Base-by-base conservation (phyloP, 2,329 filamentous ascomycete species). In the Cadophora sp. region DNA sequence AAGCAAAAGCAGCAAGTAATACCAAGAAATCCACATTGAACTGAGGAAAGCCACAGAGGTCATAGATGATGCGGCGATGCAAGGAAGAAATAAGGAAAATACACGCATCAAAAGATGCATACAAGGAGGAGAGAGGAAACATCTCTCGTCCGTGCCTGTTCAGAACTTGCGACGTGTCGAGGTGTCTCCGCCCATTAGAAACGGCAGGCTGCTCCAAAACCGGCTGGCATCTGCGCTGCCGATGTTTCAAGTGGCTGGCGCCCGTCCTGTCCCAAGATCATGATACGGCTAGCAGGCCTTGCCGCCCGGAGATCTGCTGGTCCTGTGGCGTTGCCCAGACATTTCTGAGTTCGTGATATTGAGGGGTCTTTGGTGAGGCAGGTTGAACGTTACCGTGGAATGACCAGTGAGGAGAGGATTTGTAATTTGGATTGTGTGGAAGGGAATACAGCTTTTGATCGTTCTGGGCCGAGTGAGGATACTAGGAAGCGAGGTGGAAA, bases 181-280 rank as follows among this genome's bases (percentile, higher is more conserved):
- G 37, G 58, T 26, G 58, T 61, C 58, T 61, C 58, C 37, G 37
- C 56, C 56, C 56, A 59, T 59, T n/a, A 40, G 56, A 59, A 61
- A 61, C 58, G 24, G 37, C 37, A 61, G 34, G 4, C 55, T 3
- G 46, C 22, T 19, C 29, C 29, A 31, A n/a, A 34, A 31, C 14
- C 16, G 55, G 29, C 8, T 59, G 31, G 31, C 29, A 40, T 34
- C 22, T 37, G 31, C 31, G 31, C 37, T 22, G 24, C 37, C 58
- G 58, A 48, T 61, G 58, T 61, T 61, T 61, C 58, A 61, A 61
- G 56, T 26, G 56, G 22, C 34, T 46, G 31, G 31, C 34, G n/a
- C 50, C 22, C 24, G 1, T 55, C 7, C 50, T 55, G 50, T 55
- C 50, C 34, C 34, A 40, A 24, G 56, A 26, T 14, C 31, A n/a